Conservation (phyloP, 2,329 filamentous ascomycete species). For the Exophiala xenobiotica region DNA sequence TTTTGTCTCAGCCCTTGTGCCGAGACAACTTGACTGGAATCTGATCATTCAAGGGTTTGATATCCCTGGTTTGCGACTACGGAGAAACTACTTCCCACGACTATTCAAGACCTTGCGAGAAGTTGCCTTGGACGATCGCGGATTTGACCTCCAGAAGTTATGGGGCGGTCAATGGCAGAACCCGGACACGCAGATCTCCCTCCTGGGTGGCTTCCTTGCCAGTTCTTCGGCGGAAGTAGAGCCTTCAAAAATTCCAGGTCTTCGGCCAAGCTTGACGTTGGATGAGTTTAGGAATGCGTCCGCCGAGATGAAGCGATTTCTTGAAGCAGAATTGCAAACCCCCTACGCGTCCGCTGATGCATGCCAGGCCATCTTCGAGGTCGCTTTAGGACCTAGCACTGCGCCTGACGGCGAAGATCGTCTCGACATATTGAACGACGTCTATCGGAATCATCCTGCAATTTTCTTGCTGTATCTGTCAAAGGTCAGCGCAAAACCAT, state of each 20-base stretch:
- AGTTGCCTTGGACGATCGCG: constrained; percentile 61
- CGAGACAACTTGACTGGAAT: constrained; percentile 62
- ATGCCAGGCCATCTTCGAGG: constrained; percentile 65
- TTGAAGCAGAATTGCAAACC: constrained; percentile 71
- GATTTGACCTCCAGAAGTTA: constrained; percentile 79
- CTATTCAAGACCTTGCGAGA: constrained; percentile 77
- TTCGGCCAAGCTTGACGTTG: constrained; percentile 72
- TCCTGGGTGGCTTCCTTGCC: constrained; percentile 82
- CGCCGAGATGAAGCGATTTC: constrained; percentile 59
- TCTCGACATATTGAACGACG: constrained; percentile 58
- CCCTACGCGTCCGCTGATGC: constrained; percentile 87
- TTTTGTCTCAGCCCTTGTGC: constrained; percentile 59
- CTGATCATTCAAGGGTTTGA: constrained; percentile 79
- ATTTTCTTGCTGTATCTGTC: constrained; percentile 53
- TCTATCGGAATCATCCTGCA: constrained; percentile 55
- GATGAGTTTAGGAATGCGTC: constrained; percentile 63
- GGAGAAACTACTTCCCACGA: constrained; percentile 74
- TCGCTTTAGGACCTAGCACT: constrained; percentile 48
- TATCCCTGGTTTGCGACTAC: constrained; percentile 71
- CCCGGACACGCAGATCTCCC: constrained; percentile 86
- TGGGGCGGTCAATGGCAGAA: constrained; percentile 91
- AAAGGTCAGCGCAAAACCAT: constrained; percentile 47
- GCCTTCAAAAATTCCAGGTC: constrained; percentile 76
- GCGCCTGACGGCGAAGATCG: constrained; percentile 55
- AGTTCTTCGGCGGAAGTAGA: constrained; percentile 74